Conservation (phyloP, 2,329 filamentous ascomycete species). For the Penicillium hordei region DNA sequence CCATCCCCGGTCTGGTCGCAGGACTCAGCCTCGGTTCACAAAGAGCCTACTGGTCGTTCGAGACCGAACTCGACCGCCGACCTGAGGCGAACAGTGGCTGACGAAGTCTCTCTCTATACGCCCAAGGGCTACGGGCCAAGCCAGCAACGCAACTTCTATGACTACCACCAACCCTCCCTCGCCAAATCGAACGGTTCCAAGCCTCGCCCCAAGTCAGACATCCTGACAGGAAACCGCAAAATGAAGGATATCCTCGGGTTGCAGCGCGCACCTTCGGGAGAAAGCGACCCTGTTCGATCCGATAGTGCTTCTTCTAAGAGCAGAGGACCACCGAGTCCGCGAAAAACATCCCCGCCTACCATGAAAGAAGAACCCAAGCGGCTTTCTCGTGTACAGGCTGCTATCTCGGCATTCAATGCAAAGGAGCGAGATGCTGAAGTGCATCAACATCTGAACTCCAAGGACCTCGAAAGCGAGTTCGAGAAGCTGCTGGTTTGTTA, state of each 20-base stretch:
- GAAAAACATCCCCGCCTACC: slow-evolving; percentile 28
- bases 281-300: slow-evolving; percentile 13
- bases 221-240: slow-evolving; percentile 44
- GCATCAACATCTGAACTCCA: slow-evolving; percentile 48
- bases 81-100: slow-evolving; percentile 48
- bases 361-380: slow-evolving; percentile 45
- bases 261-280: slow-evolving; percentile 29
- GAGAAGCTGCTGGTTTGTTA: slow-evolving; percentile 60
- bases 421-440: slow-evolving; percentile 52
- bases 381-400: slow-evolving; percentile 61
- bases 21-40: slow-evolving; percentile 55
- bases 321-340: slow-evolving; percentile 22
- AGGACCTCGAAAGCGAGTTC: slow-evolving; percentile 62
- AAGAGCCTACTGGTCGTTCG: slow-evolving; percentile 32
- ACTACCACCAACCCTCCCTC: slow-evolving; percentile 50
- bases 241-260: slow-evolving; percentile 36
- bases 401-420: slow-evolving; percentile 62
- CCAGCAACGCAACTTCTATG: slow-evolving; percentile 62
- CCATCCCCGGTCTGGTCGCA: slow-evolving; percentile 79
- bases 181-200: slow-evolving; percentile 42
- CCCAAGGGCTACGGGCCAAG: slow-evolving; percentile 60
- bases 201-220: slow-evolving; percentile 54
- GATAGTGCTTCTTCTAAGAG: slow-evolving; percentile 22
- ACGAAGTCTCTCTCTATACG: slow-evolving; percentile 60
- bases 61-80: slow-evolving; percentile 45